phyloP scores from a whole-genome alignment of 2,329 filamentous ascomycete species.

The Xylaria hypoxylon region DNA sequence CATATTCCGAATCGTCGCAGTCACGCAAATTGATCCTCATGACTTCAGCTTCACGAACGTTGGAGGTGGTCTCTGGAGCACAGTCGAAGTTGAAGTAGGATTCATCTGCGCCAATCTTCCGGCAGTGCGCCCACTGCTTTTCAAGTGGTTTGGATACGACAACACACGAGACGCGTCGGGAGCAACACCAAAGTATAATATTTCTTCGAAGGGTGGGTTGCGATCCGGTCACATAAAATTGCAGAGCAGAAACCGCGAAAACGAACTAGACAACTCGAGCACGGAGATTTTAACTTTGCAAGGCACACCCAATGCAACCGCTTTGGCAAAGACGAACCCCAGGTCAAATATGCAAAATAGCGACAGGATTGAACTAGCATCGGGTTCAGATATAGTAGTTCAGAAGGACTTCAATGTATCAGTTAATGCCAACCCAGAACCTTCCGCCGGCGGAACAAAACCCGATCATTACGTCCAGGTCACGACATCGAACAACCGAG shows the following conservation, averaged over 20 bases:
- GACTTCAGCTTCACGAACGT: slow-evolving; percentile 48
- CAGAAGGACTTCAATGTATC: slow-evolving; percentile 46
- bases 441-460: slow-evolving; percentile 31
- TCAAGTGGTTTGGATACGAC: slow-evolving; percentile 43
- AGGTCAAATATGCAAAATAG: slow-evolving; percentile 15
- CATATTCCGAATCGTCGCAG: slow-evolving; percentile 48
- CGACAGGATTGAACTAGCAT: slow-evolving; percentile 35
- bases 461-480: slow-evolving; percentile 42
- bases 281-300: slow-evolving; percentile 44
- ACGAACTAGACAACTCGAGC: slow-evolving; percentile 43
- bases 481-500: slow-evolving; percentile 39
- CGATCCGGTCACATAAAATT: slow-evolving; percentile 43
- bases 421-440: slow-evolving; percentile 38
- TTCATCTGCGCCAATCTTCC: slow-evolving; percentile 49
- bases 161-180: slow-evolving; percentile 34
- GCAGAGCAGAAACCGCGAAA: slow-evolving; percentile 41
- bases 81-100: slow-evolving; percentile 47
- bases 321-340: slow-evolving; percentile 32
- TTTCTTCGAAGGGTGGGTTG: slow-evolving; percentile 43
- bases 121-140: slow-evolving; percentile 44
- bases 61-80: slow-evolving; percentile 47
- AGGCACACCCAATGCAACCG: slow-evolving; percentile 33
- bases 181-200: slow-evolving; percentile 40
- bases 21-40: slow-evolving; percentile 44
- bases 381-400: slow-evolving; percentile 45